A percentile compares a stretch with the other conserved stretches of the same genome.
phyloP scores from a whole-genome alignment of 106 monocot species.

The Phalaenopsis aphrodite region DNA sequence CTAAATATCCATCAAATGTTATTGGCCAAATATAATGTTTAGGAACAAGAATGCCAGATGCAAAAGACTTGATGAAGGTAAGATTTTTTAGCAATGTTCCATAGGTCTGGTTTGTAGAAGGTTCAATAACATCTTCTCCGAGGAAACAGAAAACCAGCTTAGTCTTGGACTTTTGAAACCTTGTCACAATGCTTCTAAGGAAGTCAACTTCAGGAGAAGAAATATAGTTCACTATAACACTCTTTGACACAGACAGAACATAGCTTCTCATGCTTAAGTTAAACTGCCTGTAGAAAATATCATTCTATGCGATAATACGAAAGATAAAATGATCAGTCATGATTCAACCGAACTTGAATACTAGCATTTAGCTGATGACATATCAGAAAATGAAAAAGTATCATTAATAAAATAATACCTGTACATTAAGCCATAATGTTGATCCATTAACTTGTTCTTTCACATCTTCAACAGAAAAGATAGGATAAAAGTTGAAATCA shows the following conservation, averaged over 20 bases:
- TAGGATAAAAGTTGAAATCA: constrained; percentile 7
- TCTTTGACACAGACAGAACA: constrained; percentile 32
- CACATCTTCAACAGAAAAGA: constrained; percentile 46
- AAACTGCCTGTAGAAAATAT: constrained; percentile 48
- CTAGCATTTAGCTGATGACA: not conserved
- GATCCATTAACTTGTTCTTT: constrained; percentile 1
- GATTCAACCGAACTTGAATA: not conserved
- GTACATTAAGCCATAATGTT: constrained; percentile 19
- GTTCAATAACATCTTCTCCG: constrained; percentile 30
- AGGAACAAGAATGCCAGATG: constrained; percentile 81
- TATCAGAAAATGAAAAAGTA: not conserved
- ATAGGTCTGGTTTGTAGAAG: constrained; percentile 74
- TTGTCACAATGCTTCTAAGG: constrained; percentile 35
- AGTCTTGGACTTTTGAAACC: constrained; percentile 33
- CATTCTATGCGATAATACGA: constrained; percentile 26
- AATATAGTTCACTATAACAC: constrained; percentile 34
- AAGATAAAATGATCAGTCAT: not conserved
- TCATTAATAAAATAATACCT: constrained; percentile 44
- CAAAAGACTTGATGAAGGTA: constrained; percentile 75
- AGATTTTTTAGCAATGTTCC: constrained; percentile 56
- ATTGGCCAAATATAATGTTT: constrained; percentile 83
- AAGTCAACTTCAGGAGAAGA: constrained; percentile 78
- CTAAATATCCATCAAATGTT: constrained; percentile 44
- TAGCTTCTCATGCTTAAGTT: constrained; percentile 44
- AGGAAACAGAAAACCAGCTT: constrained; percentile 77